Evolutionary conservation across 495 filamentous ascomycete species (phyloP).

Genomic region (Penicillium cataractarum): DNA sequence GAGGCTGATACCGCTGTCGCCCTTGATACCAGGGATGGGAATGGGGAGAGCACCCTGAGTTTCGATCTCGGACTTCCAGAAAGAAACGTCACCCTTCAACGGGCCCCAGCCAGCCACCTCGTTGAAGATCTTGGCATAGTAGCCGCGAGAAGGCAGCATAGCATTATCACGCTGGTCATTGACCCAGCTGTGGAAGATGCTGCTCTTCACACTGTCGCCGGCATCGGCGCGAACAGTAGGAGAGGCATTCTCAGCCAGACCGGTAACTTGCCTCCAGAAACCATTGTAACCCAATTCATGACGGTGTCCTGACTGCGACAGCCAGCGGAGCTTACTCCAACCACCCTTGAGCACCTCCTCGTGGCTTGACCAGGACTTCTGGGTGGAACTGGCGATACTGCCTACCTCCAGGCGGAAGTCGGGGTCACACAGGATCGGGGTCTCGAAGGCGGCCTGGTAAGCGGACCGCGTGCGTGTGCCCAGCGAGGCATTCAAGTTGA

Average conservation of each 20-base stretch:
- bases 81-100: conserved; percentile 85
- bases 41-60: conserved; percentile 73
- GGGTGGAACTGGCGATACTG: conserved; percentile 75
- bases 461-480: conserved; percentile 88
- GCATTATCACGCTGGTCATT: conserved; percentile 79
- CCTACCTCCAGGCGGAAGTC: conserved; percentile 75
- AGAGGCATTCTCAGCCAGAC: conserved; percentile 71
- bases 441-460: conserved; percentile 80
- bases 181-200: conserved; percentile 78
- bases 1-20: conserved; percentile 74
- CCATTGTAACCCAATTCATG: conserved; percentile 80
- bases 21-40: conserved; percentile 64
- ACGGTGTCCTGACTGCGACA: conserved; percentile 59
- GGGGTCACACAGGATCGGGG: conserved; percentile 81
- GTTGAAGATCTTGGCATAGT: conserved; percentile 71
- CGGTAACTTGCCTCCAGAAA: conserved; percentile 86
- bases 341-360: conserved; percentile 87
- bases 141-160: conserved; percentile 79
- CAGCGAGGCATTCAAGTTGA: conserved; percentile 80
- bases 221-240: conserved; percentile 80
- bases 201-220: conserved; percentile 89
- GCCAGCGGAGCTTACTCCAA: conserved; percentile 73
- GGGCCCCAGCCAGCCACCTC: conserved; percentile 88
- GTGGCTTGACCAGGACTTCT: conserved; percentile 89
- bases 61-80: conserved; percentile 86